Base-by-base conservation (phyloP, 2,329 filamentous ascomycete species). In the Hypoxylon sp. region DNA sequence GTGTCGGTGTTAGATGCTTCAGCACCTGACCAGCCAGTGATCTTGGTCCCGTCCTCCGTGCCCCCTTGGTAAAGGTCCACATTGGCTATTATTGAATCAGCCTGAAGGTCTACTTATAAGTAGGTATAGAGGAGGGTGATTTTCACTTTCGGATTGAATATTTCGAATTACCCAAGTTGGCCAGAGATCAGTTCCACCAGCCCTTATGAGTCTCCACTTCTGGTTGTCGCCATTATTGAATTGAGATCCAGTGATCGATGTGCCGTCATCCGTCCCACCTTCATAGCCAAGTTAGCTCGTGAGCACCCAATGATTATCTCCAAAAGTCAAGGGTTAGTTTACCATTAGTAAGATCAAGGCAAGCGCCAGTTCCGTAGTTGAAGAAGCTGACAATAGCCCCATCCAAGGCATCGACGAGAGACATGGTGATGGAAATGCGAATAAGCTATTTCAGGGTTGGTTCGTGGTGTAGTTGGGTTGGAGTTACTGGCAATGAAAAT, bases 161-260 rank as follows among this genome's bases (percentile, higher is more conserved):
- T 66, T 66, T 19, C 52, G 52, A 38, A 66, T 51, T n/a, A 58
- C 48, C 32, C 45, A 66, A 2, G 30, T 60, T 19, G 63, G 63
- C 49, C 50, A 62, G 19, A 58, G 52, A 17, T 34, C 9, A 28
- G n/a, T 46, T 0, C 38, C 28, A 17, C 43, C 36, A 11, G 46
- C 25, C 32, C 38, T 57, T 1, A 23, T 13, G 11, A 66, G 58
- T 41, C 32, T 66, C 63, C 63, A 66, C 14, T 59, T 34, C 52
- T 66, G 63, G 34, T 66, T 62, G 3, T 52, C 17, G 21, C 50
- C 49, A 17, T 21, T 38, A 5, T 66, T 38, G 46, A 36, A 63
- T 14, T 53, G 38, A 50, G 23, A 62, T 1, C 63, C 63, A 25
- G 55, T 62, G 46, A 66, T 41, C 1, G 45, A 19, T 1, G 58